Evolutionary conservation across 1,139 yeast genomes (phyloP), one percentile per base, ranked within the genome.

Genomic region (Ashbya aceris): DNA sequence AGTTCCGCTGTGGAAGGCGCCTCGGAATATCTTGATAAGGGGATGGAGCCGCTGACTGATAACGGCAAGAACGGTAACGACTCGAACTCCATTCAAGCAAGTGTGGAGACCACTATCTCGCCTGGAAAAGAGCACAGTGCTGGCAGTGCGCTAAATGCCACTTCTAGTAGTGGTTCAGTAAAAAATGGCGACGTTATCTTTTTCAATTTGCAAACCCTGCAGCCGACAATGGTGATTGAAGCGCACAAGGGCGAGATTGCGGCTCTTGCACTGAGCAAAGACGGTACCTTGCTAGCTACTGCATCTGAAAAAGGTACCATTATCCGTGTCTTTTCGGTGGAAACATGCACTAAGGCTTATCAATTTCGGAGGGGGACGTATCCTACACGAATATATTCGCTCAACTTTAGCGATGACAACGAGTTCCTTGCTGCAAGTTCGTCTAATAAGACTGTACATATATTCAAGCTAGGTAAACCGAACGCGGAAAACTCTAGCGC

Each of bases 271-370:
- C 67, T 91, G 42, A 85, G 91, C 50, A 69, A 71, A 36, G 95
- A 87, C 57, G 98, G 98, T 1, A 70, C 80, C 0, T 62, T 86
- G 39, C 67, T 91, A 39, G 96, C 97, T 1, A 87, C 97, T 0
- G 96, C 97, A 1, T 84, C 96, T 12, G 95, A 86, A 51, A 87
- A 87, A 58, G 98, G 98, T 4, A 91, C 98, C 0, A 86, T 91
- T 37, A 78, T 91, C 1, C 69, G 98, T 45, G 85, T 91, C 1
- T 91, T 91, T 56, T 72, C 81, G n/a, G 86, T 86, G 1, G 83
- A 81, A 26, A 75, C 84, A 0, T 97, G 96, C 0, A 72, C 77
- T 14, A 85, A 89, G 55, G 65, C 89, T 40, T 86, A 77, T 57
- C 97, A 91, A 61, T 91, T 91, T 62, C 72, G 98, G 52, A 73